Conservation (phyloP, 768 basidiomycete genomes). For the Cystofilobasidium capitatum region DNA sequence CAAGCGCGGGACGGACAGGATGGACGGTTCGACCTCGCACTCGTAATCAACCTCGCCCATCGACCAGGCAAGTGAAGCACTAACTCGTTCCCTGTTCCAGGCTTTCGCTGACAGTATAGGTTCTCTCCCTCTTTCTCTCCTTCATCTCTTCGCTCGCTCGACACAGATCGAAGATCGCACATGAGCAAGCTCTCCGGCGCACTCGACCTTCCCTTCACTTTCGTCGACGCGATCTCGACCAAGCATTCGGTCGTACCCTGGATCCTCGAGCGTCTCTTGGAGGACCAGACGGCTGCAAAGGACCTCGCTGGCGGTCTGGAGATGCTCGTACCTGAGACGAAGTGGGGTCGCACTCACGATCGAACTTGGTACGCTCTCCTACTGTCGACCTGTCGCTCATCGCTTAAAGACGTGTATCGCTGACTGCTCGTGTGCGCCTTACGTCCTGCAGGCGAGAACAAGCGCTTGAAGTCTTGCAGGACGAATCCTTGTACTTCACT, state of each 20-base stretch:
- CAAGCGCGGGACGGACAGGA: too few species aligned
- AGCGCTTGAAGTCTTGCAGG: background rate
- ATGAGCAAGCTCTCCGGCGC: constrained; percentile 33
- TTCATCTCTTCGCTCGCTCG: background rate
- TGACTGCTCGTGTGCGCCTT: background rate
- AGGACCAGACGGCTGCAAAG: background rate
- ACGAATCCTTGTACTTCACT: background rate
- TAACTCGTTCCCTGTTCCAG: too few species aligned
- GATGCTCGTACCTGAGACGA: background rate
- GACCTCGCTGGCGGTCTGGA: background rate
- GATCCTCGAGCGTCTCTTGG: constrained; percentile 33
- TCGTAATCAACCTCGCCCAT: constrained; percentile 32
- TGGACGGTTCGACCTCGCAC: constrained; percentile 33
- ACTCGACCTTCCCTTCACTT: constrained; percentile 31
- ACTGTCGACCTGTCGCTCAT: background rate
- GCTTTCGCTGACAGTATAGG: background rate
- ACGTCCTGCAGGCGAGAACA: background rate
- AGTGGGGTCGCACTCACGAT: background rate
- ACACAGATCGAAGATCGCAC: constrained; percentile 30
- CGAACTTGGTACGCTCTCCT: background rate
- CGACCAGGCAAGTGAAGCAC: constrained; percentile 22
- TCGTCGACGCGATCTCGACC: constrained; percentile 33
- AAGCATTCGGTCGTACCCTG: constrained; percentile 30
- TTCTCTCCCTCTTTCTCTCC: background rate
- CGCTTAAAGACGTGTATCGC: too few species aligned